Conservation (phyloP, 345 rosid genomes). For the Eucalyptus rudis region DNA sequence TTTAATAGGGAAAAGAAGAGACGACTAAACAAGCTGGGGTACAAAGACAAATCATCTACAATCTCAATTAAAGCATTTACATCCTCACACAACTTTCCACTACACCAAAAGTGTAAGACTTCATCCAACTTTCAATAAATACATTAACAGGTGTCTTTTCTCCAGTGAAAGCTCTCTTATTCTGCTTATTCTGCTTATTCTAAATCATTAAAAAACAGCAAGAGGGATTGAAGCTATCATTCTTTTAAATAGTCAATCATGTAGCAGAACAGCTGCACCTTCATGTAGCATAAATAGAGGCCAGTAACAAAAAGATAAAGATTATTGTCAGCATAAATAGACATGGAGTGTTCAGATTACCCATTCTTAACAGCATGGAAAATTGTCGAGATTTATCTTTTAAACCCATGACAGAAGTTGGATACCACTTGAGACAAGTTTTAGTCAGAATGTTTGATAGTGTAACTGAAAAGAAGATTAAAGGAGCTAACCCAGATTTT, state of each 20-base stretch:
- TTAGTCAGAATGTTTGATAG: not conserved
- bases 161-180: not conserved
- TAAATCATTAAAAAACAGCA: not conserved
- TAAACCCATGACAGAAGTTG: not conserved
- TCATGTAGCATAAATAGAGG: not conserved
- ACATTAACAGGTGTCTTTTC: not conserved
- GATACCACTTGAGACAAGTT: not conserved
- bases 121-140: not conserved
- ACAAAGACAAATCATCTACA: not conserved
- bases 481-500: not conserved
- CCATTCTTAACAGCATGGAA: not conserved
- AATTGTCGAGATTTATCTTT: not conserved
- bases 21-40: not conserved
- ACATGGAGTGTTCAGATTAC: not conserved
- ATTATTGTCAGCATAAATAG: not conserved
- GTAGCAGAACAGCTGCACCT: not conserved
- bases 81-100: not conserved
- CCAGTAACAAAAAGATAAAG: not conserved
- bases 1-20: not conserved
- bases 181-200: not conserved
- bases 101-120: not conserved
- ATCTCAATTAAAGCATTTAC: not conserved
- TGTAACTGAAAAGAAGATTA: not conserved
- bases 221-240: not conserved
- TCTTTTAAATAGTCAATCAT: not conserved